phyloP scores from a whole-genome alignment of 2,329 filamentous ascomycete genomes.

The Fulvia fulva region DNA sequence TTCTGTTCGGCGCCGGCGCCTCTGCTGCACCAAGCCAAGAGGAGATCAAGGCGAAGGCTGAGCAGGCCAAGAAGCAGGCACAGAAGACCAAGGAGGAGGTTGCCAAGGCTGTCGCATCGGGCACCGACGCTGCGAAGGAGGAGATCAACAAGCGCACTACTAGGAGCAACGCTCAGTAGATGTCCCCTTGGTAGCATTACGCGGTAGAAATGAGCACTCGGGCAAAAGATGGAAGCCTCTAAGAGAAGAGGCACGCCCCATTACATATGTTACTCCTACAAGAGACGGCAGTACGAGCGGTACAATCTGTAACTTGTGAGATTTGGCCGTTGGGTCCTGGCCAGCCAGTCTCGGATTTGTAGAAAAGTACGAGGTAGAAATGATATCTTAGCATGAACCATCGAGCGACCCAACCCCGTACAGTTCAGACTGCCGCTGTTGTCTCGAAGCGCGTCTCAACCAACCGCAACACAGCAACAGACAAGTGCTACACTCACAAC shows the following conservation, averaged over 20 bases:
- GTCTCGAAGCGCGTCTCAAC: too few species aligned
- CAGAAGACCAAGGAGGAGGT: conserved; percentile 64
- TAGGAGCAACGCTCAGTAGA: conserved; percentile 20
- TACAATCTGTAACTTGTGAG: background rate
- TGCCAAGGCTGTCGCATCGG: conserved; percentile 57
- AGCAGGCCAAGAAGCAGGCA: conserved; percentile 71
- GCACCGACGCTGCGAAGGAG: conserved; percentile 71
- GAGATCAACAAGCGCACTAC: conserved; percentile 54
- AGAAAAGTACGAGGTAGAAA: background rate
- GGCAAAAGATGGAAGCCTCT: background rate
- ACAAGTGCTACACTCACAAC: too few species aligned
- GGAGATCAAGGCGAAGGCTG: conserved; percentile 67
- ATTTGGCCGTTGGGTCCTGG: background rate
- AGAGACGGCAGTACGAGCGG: background rate
- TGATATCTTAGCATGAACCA: background rate
- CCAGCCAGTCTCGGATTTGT: background rate
- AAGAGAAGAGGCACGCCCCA: background rate
- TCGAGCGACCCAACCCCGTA: background rate
- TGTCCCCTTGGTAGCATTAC: background rate
- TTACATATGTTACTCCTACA: background rate
- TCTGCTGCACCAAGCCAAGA: conserved; percentile 60
- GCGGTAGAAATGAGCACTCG: background rate
- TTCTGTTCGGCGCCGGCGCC: conserved; percentile 64
- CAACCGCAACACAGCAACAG: too few species aligned
- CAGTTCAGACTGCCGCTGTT: too few species aligned